phyloP scores from a whole-genome alignment of 2,329 filamentous ascomycete species.

The Cladophialophora immunda region DNA sequence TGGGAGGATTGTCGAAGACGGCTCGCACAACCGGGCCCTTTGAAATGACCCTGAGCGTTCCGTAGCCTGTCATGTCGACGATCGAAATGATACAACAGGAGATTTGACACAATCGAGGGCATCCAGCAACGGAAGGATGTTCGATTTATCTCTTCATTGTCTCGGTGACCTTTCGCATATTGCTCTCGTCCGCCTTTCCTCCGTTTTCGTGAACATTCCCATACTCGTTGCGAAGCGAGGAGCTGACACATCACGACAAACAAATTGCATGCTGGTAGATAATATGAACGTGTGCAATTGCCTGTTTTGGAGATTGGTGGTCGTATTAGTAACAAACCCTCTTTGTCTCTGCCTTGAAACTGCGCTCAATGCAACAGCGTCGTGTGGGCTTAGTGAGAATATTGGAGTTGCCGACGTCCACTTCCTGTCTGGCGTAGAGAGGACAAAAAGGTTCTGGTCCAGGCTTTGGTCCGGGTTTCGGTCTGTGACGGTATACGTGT shows the following conservation, averaged over 20 bases:
- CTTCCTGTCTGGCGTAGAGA: neutral
- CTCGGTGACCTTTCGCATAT: neutral
- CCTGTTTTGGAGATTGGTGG: neutral
- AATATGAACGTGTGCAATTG: neutral
- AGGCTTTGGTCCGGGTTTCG: neutral
- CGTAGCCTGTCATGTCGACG: constrained; percentile 7
- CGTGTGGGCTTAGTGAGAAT: neutral
- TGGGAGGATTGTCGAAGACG: constrained; percentile 24
- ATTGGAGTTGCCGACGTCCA: neutral
- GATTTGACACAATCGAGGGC: neutral
- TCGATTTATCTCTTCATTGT: neutral
- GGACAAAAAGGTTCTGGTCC: neutral
- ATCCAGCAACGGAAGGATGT: neutral
- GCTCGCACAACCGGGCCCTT: neutral
- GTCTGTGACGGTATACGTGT: neutral
- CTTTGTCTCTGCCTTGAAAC: neutral
- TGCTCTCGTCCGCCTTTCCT: neutral
- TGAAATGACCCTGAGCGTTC: constrained; percentile 13
- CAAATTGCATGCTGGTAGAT: neutral
- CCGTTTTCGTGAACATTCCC: neutral
- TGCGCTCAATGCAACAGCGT: neutral
- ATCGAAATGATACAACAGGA: neutral
- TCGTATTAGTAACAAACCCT: neutral
- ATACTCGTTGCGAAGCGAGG: neutral
- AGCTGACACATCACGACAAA: neutral